A percentile compares a stretch with the other conserved stretches of the same genome.
phyloP scores from a whole-genome alignment of 441 rosid genomes.

The Jatropha podagrica region DNA sequence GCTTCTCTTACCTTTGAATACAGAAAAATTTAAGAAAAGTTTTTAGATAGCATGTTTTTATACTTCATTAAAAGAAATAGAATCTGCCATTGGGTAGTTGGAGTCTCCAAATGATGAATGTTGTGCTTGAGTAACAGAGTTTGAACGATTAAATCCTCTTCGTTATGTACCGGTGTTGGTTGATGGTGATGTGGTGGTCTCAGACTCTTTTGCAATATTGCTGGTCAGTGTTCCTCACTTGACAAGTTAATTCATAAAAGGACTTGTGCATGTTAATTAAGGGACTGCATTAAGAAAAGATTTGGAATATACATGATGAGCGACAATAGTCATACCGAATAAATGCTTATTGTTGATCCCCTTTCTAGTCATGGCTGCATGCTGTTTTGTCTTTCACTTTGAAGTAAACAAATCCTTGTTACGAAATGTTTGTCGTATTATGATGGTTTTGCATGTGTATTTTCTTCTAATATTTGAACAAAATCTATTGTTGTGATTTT shows the following conservation, averaged over 20 bases:
- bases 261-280: neutral
- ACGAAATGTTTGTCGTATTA: neutral
- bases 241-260: neutral
- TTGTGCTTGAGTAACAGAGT: constrained; percentile 39
- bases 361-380: neutral
- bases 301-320: neutral
- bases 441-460: constrained; percentile 1
- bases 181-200: constrained; percentile 49
- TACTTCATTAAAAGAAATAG: neutral
- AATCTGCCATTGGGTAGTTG: neutral
- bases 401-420: neutral
- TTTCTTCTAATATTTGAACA: neutral
- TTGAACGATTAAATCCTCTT: constrained; percentile 49
- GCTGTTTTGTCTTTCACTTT: neutral
- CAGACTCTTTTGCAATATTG: constrained; percentile 59
- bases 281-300: neutral
- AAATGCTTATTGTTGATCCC: neutral
- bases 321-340: neutral
- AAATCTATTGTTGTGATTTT: constrained; percentile 9
- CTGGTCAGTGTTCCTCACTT: constrained; percentile 38
- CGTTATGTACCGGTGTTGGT: constrained; percentile 49
- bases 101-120: neutral
- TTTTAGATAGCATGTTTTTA: neutral
- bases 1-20: neutral
- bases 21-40: neutral